Evolutionary conservation across 768 basidiomycete species (phyloP), one percentile per base, ranked within the genome.

Genomic region (Amanita rubescens): DNA sequence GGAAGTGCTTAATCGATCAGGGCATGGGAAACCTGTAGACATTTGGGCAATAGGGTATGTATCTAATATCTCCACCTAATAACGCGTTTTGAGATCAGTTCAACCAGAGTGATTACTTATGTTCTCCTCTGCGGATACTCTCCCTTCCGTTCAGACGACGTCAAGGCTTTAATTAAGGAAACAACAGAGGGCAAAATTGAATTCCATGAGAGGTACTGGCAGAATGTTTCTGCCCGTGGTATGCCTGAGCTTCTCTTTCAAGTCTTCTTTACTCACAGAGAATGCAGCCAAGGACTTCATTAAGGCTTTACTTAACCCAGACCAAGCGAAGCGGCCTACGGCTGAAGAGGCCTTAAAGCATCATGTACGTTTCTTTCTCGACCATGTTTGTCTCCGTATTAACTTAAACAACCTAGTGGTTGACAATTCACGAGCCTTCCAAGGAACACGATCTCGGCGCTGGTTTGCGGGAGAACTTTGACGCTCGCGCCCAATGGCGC

Each of bases 191-290:
- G 86, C 0, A 84, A 82, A 60, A 77, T 97, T 44, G 86, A 88
- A 59, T 98, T 99, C 65, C 95, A 97, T 59, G 90, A 94, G 25
- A 77, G 84, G 32, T 99, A 94, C 57, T 99, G 96, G 96, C 80
- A 82, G 68, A 96, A 95, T 55, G 80, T 95, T 35, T 90, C 89
- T 2, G 63, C 72, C 2, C 78, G 85, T 69, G 91, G 91, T 88
- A 39, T 32, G 71, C 63, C 17, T 7, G 11, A 19, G n/a, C 14
- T 34, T n/a, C 3, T 37, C 19, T 5, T 15, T 22, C 19, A 27
- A 32, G 34, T 56, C 38, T 53, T 49, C 2, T 34, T 6, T 15
- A 38, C n/a, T 14, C 32, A 8, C 42, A 10, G 33, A 14, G 46
- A 24, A 48, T 9, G 37, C 34, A 92, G 94, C 93, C 10, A 97